Evolutionary conservation across 2,329 filamentous ascomycete genomes (phyloP).

Genomic region (Alternaria longipes): DNA sequence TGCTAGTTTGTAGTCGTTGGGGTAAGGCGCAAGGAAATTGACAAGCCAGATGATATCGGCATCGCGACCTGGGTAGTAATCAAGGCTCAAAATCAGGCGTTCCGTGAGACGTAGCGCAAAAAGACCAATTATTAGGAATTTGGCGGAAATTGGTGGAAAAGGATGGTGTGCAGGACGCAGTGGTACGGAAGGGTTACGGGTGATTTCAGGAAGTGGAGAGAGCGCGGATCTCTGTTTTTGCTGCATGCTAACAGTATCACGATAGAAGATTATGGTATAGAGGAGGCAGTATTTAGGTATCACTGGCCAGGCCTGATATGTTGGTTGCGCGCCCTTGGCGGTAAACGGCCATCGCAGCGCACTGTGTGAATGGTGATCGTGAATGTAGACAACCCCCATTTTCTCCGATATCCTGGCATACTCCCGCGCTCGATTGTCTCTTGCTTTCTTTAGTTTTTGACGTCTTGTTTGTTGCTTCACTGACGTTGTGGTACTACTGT

Average conservation of each 20-base stretch:
- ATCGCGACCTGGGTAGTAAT: slow-evolving; percentile 21
- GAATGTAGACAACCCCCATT: not conserved
- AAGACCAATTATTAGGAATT: slow-evolving; percentile 37
- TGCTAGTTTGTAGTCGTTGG: slow-evolving; percentile 23
- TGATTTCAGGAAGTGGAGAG: slow-evolving; percentile 6
- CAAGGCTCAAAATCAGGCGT: slow-evolving; percentile 26
- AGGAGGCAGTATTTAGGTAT: not conserved
- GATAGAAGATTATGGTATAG: not conserved
- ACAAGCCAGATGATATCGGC: slow-evolving; percentile 32
- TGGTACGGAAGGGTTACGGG: not conserved
- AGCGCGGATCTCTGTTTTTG: not conserved
- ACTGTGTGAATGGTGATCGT: not conserved
- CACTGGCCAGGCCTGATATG: not conserved
- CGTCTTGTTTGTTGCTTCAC: not conserved
- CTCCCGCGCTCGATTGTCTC: not conserved
- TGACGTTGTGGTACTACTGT: not conserved
- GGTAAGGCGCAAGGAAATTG: slow-evolving; percentile 29
- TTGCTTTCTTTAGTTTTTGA: rapidly evolving
- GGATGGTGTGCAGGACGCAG: not conserved
- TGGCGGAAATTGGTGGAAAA: not conserved
- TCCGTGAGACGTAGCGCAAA: slow-evolving; percentile 36
- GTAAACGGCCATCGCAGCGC: not conserved
- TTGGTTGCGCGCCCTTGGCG: slow-evolving; percentile 1
- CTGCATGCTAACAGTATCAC: slow-evolving; percentile 5
- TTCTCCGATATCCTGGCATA: not conserved